Percentiles rank a stretch among this genome's conserved stretches.
phyloP scores from a whole-genome alignment of 495 filamentous ascomycete genomes.

The Cercophora samala region DNA sequence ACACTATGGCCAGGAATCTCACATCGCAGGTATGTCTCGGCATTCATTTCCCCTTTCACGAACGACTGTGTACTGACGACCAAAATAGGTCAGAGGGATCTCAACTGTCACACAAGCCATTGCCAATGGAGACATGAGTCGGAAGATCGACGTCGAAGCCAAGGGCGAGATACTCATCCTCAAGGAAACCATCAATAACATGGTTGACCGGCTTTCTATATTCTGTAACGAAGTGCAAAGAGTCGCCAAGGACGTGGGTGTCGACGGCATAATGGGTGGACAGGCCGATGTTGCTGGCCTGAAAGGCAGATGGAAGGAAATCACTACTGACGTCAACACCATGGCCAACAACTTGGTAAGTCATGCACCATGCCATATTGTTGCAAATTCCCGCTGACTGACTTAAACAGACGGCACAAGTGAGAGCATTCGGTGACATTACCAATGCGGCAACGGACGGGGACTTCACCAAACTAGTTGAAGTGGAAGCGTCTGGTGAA shows the following conservation, averaged over 20 bases:
- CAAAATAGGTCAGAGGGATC: slow-evolving; percentile 72
- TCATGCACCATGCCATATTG: background rate
- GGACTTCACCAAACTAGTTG: slow-evolving; percentile 94
- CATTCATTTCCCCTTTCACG: background rate
- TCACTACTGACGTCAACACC: slow-evolving; percentile 95
- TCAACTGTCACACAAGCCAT: slow-evolving; percentile 97
- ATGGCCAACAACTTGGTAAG: slow-evolving; percentile 89
- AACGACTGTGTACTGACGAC: background rate
- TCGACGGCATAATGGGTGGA: slow-evolving; percentile 98
- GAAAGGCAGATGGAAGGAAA: slow-evolving; percentile 95
- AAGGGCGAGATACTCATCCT: slow-evolving; percentile 91
- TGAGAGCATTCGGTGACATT: slow-evolving; percentile 95
- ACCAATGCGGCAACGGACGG: slow-evolving; percentile 95
- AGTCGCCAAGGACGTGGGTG: slow-evolving; percentile 94
- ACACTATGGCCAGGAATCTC: slow-evolving; percentile 92
- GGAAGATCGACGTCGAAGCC: slow-evolving; percentile 93
- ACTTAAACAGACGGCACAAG: slow-evolving; percentile 71
- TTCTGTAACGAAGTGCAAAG: slow-evolving; percentile 97
- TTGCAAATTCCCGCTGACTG: slow-evolving; percentile 14
- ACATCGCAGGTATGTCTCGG: slow-evolving; percentile 63
- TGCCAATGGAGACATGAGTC: slow-evolving; percentile 86
- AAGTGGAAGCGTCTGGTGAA: slow-evolving; percentile 96
- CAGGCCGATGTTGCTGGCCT: slow-evolving; percentile 94
- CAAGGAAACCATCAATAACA: slow-evolving; percentile 98
- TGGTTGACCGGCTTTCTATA: slow-evolving; percentile 92